Conservation (phyloP, 2,329 filamentous ascomycete genomes). For the Acarospora socialis region DNA sequence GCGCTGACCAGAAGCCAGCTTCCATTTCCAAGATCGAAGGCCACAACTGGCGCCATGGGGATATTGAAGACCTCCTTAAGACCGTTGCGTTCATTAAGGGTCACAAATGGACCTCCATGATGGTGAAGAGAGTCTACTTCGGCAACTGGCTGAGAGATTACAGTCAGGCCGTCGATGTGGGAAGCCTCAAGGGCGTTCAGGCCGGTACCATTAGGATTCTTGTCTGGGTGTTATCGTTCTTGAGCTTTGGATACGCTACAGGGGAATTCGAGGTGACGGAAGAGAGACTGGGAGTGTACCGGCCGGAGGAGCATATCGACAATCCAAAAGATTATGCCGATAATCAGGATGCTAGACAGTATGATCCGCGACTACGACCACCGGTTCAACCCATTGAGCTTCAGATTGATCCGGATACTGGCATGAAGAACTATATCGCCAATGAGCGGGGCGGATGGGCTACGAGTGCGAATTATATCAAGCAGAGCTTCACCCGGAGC, state of each 20-base stretch:
- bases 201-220: constrained; percentile 65
- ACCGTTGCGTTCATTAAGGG: constrained; percentile 62
- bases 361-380: constrained; percentile 65
- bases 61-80: constrained; percentile 72
- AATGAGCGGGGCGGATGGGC: constrained; percentile 81
- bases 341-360: constrained; percentile 67
- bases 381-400: constrained; percentile 60
- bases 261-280: constrained; percentile 73
- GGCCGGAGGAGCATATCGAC: constrained; percentile 48
- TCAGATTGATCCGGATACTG: constrained; percentile 58
- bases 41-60: constrained; percentile 41
- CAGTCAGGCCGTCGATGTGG: constrained; percentile 69
- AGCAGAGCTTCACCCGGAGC: constrained; percentile 56
- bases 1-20: too few species aligned
- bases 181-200: constrained; percentile 63
- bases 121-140: constrained; percentile 68
- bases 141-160: constrained; percentile 82
- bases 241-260: constrained; percentile 74
- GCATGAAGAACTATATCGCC: constrained; percentile 99
- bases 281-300: constrained; percentile 65
- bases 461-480: constrained; percentile 74
- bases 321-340: constrained; percentile 81
- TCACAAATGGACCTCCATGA: constrained; percentile 72
- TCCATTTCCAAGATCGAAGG: constrained; percentile 37
- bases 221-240: constrained; percentile 69